A percentile compares a stretch with the other conserved stretches of the same genome.
phyloP scores from a whole-genome alignment of 805 yeast species.

The Scheffersomyces stipitis region DNA sequence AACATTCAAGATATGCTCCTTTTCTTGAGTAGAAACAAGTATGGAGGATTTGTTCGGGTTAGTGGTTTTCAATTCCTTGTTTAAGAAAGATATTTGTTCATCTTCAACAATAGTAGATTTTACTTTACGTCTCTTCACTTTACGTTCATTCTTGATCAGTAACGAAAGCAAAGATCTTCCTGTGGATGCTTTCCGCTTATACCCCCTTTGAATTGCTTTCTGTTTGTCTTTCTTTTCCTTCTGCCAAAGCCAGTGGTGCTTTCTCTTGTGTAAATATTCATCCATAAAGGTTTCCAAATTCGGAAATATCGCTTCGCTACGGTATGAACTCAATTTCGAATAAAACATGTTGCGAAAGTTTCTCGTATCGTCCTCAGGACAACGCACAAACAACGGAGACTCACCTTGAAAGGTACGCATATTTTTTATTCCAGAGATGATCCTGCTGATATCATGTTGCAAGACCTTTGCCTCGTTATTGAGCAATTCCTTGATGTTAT shows the following conservation, averaged over 20 bases:
- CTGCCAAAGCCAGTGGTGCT: conserved; percentile 1
- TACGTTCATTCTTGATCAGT: not conserved
- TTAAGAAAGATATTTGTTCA: not conserved
- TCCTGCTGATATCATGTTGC: conserved; percentile 8
- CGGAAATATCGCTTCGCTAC: not conserved
- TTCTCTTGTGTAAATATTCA: conserved; percentile 4
- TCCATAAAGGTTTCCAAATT: conserved; percentile 8
- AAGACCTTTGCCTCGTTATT: conserved; percentile 11
- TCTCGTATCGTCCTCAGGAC: not conserved
- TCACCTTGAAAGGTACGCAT: conserved; percentile 3
- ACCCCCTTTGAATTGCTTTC: not conserved
- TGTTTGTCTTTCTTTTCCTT: not conserved
- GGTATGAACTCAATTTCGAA: conserved; percentile 1
- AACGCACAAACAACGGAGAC: conserved; percentile 3
- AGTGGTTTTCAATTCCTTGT: not conserved
- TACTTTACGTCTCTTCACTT: not conserved
- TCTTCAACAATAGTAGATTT: not conserved
- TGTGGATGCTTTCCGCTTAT: not conserved
- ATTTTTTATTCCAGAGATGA: not conserved
- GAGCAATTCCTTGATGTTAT: conserved; percentile 2
- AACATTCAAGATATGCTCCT: conserved; percentile 17
- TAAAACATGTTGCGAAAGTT: conserved; percentile 1
- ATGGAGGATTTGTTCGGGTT: not conserved
- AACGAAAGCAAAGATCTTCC: not conserved
- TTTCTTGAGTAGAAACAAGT: conserved; percentile 7